These are phyloP conservation scores for Penicillium longicatenatum DNA, from an alignment of 495 filamentous ascomycete genomes.

Conservation along the genomic window DNA sequence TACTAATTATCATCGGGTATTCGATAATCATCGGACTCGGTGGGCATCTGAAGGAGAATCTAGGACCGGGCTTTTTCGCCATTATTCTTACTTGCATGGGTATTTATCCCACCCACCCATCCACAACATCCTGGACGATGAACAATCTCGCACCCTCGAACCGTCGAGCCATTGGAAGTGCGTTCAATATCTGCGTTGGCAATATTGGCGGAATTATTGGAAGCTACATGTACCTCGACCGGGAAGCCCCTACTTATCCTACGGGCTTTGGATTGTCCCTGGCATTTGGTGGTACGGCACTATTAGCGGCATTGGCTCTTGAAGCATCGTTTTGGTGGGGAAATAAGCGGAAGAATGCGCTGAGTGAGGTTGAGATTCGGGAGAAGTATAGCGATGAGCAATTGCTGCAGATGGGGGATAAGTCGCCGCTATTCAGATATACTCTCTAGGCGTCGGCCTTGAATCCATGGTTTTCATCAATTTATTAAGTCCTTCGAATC, in stretches of 20 bases:
- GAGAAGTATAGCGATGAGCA: slow-evolving; percentile 37
- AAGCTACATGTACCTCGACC: slow-evolving; percentile 38
- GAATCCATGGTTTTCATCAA: too few species aligned
- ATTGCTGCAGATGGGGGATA: slow-evolving; percentile 45
- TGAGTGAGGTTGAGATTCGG: slow-evolving; percentile 34
- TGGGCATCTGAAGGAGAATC: slow-evolving; percentile 31
- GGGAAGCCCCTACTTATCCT: slow-evolving; percentile 31
- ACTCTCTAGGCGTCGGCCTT: slow-evolving; percentile 8
- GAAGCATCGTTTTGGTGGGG: slow-evolving; percentile 23
- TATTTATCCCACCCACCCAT: slow-evolving; percentile 41
- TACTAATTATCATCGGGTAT: slow-evolving; percentile 34
- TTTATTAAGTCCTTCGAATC: too few species aligned
- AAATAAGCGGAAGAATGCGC: slow-evolving; percentile 25
- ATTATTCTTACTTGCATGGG: slow-evolving; percentile 40
- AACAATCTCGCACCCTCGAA: slow-evolving; percentile 40
- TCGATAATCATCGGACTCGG: slow-evolving; percentile 27
- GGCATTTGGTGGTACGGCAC: slow-evolving; percentile 25
- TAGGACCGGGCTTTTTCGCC: slow-evolving; percentile 35
- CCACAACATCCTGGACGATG: slow-evolving; percentile 38
- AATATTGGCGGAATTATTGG: slow-evolving; percentile 39
- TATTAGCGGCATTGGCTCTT: slow-evolving; percentile 24
- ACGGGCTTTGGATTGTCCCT: slow-evolving; percentile 36
- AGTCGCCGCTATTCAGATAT: slow-evolving; percentile 44
- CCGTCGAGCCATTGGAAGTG: slow-evolving; percentile 39
- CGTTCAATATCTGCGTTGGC: slow-evolving; percentile 38